Percentiles rank a stretch among this genome's conserved stretches.
Conservation (phyloP, 1,139 yeast species). For the Pichia sp. region DNA sequence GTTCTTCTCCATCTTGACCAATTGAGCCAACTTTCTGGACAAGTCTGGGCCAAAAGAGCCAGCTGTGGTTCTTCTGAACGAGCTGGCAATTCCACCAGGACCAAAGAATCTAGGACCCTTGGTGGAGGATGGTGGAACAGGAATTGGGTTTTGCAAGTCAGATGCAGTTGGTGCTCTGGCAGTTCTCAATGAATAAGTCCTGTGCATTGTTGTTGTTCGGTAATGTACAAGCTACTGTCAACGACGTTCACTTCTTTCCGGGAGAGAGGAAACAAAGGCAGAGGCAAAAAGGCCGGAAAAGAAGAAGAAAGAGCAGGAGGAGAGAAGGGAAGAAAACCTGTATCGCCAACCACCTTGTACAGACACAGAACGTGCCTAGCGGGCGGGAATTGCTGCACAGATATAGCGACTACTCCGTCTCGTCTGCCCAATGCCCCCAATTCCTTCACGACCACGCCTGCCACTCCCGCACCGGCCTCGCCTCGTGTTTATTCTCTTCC, state of each 20-base stretch:
- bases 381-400: background rate
- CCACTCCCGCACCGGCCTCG: background rate
- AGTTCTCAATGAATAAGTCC: conserved; percentile 78
- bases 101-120: conserved; percentile 62
- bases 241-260: background rate
- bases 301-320: background rate
- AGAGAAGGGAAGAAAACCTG: background rate
- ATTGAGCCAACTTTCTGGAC: conserved; percentile 69
- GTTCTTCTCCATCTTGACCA: conserved; percentile 78
- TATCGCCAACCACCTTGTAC: background rate
- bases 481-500: conserved; percentile 4
- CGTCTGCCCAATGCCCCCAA: background rate
- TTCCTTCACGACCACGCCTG: conserved; percentile 1
- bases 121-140: conserved; percentile 63
- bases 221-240: background rate
- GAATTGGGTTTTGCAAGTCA: conserved; percentile 75
- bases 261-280: too few relatives aligned
- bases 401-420: background rate
- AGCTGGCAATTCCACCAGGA: conserved; percentile 60
- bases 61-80: conserved; percentile 67
- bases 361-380: background rate
- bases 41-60: conserved; percentile 77
- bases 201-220: conserved; percentile 49
- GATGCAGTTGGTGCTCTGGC: conserved; percentile 79
- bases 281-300: too few relatives aligned